Evolutionary conservation across 176 grass and related monocot species (phyloP).

Genomic region (maize (Zea mays)): Zm-B73-REFERENCE-NAM-5.0 NC_050100.1:180547501-180548000

Average conservation of each 20-base stretch:
- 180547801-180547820: constrained; percentile 3
- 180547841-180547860: neutral
- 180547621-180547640: constrained; percentile 35
- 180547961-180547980: neutral
- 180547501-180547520: constrained; percentile 22
- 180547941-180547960: neutral
- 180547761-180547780: constrained; percentile 7
- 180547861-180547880: neutral
- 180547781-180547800: neutral
- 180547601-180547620: constrained; percentile 33
- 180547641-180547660: constrained; percentile 19
- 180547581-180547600: constrained; percentile 24
- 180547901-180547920: neutral
- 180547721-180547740: constrained; percentile 14
- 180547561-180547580: neutral
- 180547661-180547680: constrained; percentile 37
- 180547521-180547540: constrained; percentile 33
- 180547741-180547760: constrained; percentile 13
- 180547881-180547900: neutral
- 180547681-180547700: constrained; percentile 28
- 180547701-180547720: constrained; percentile 17
- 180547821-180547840: neutral
- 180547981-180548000: neutral
- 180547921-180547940: neutral
- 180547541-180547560: constrained; percentile 55